Evolutionary conservation across 495 filamentous ascomycete genomes (phyloP), one percentile per base, ranked within the genome.

Genomic region (Talaromyces thailandensis): DNA sequence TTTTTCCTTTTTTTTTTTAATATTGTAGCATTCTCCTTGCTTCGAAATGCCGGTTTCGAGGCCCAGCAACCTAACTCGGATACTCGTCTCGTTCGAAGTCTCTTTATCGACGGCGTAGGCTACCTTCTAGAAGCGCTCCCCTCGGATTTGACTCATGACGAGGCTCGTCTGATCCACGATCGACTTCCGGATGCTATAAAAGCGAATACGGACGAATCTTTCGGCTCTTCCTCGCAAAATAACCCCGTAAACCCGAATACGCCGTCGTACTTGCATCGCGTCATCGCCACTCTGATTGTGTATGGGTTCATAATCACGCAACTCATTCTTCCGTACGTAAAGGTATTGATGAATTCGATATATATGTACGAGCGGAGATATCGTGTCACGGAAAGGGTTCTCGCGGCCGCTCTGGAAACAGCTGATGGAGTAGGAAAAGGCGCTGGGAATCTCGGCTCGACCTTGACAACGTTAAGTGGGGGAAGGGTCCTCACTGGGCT

Each of bases 81-180:
- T 56, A 64, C 64, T 28, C 70, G 67, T n/a, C 69, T 88, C 29
- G 81, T 82, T 48, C 79, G 88, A n/a, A 80, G 83, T 18, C 76
- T 89, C 1, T 92, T 89, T 69, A 75, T 92, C 25, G 81, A 86
- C 66, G 82, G 85, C 48, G 60, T 89, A 6, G 76, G 81, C 6
- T 90, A 90, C 68, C 75, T 92, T 3, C 79, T 91, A 2, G 80
- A 82, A 56, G 88, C 82, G 0, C 76, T 92, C 0, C 89, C 90
- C 0, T 55, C 67, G 0, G 77, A 89, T 61, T 69, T 92, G 12
- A 82, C 77, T 4, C 4, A 62, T 4, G 69, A 75, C 43, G 73
- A 81, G 62, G 64, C 67, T 6, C 45, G 56, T 6, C 69, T 67
- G 58, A 63, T 79, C 12, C 65, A 66, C 35, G 61, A 67, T 28